These are phyloP conservation scores for Tricholoma flavovirens DNA, from an alignment of 768 basidiomycete species.

Conservation along the genomic window DNA sequence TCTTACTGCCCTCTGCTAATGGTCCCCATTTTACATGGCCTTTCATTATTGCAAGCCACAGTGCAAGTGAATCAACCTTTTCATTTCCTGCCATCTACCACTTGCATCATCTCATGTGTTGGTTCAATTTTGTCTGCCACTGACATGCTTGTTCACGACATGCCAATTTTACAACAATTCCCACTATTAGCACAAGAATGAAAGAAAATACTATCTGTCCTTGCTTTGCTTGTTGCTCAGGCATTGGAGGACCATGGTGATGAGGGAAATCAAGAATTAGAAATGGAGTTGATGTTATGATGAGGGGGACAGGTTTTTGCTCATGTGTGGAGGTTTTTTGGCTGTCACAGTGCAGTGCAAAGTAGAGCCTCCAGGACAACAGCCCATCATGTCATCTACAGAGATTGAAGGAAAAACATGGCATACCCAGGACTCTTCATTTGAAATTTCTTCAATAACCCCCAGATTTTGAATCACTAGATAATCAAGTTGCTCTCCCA, in stretches of 20 bases:
- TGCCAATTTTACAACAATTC: conserved; percentile 60
- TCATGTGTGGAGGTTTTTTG: conserved; percentile 75
- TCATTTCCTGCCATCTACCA: conserved; percentile 92
- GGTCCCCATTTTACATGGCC: conserved; percentile 77
- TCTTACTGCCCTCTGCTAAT: conserved; percentile 76
- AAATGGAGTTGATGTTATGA: conserved; percentile 74
- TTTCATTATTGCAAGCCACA: conserved; percentile 81
- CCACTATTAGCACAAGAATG: conserved; percentile 70
- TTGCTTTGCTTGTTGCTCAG: conserved; percentile 79
- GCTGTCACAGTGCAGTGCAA: conserved; percentile 71
- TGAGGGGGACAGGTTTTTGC: conserved; percentile 77
- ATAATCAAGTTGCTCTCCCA: conserved; percentile 31
- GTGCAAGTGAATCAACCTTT: conserved; percentile 69
- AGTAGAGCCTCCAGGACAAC: conserved; percentile 54
- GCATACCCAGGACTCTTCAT: conserved; percentile 24
- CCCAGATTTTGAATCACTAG: conserved; percentile 22
- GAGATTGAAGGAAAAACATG: conserved; percentile 25
- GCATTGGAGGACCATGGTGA: conserved; percentile 50
- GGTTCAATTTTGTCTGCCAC: conserved; percentile 79
- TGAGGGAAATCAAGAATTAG: conserved; percentile 42
- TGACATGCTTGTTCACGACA: conserved; percentile 80
- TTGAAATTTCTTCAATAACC: conserved; percentile 23
- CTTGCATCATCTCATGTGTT: conserved; percentile 91
- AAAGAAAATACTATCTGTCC: conserved; percentile 71
- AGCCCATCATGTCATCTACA: conserved; percentile 29